A percentile compares a stretch with the other conserved stretches of the same genome.
These are phyloP conservation scores for Aspergillus aculeatus DNA, from an alignment of 2,329 filamentous ascomycete species.

Conservation along the genomic window DNA sequence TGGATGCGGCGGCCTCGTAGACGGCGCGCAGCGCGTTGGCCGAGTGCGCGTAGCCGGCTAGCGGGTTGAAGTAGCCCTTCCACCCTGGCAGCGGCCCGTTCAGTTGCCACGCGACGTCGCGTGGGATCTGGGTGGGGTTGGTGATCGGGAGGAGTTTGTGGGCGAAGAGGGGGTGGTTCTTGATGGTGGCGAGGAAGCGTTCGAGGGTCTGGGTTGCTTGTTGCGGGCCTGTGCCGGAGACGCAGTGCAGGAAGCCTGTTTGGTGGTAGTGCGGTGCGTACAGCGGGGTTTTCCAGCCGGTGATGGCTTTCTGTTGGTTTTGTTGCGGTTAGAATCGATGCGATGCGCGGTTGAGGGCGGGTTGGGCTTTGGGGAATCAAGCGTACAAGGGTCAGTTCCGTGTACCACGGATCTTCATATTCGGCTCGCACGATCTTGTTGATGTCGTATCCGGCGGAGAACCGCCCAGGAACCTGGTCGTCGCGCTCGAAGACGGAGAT, in stretches of 20 bases:
- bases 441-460: constrained; percentile 59
- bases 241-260: constrained; percentile 53
- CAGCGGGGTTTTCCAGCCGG: constrained; percentile 54
- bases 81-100: constrained; percentile 52
- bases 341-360: not conserved
- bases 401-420: constrained; percentile 59
- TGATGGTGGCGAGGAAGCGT: constrained; percentile 40
- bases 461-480: constrained; percentile 47
- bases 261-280: constrained; percentile 56
- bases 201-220: constrained; percentile 51
- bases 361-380: not conserved
- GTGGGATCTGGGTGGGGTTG: constrained; percentile 39
- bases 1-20: constrained; percentile 42
- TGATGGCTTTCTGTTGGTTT: constrained; percentile 47
- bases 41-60: constrained; percentile 59
- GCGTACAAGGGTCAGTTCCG: constrained; percentile 51
- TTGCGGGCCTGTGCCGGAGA: constrained; percentile 48
- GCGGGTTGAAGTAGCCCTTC: constrained; percentile 59
- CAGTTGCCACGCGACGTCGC: constrained; percentile 49
- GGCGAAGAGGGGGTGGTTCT: constrained; percentile 36
- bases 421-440: constrained; percentile 63
- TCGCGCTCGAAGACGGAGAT: constrained; percentile 51
- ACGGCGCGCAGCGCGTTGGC: constrained; percentile 52
- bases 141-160: constrained; percentile 42
- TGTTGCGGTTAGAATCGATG: not conserved